These are phyloP conservation scores for Diaporthe ilicicola DNA, from an alignment of 2,329 filamentous ascomycete genomes.

Conservation along the genomic window DNA sequence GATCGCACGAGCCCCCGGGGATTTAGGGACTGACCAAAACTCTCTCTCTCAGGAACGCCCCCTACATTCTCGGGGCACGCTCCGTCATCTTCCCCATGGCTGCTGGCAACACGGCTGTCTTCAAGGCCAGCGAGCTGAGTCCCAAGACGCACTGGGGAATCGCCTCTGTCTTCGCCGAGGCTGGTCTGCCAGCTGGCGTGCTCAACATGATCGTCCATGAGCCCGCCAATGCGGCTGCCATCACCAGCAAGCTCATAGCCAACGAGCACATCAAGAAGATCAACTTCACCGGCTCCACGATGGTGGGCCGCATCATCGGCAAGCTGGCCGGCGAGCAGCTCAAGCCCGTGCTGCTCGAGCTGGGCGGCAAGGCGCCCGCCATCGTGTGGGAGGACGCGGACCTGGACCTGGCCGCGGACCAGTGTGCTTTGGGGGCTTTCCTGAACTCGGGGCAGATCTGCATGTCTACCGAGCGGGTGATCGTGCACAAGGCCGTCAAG, in stretches of 20 bases:
- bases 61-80: constrained; percentile 62
- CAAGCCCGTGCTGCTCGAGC: constrained; percentile 82
- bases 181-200: constrained; percentile 78
- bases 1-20: not conserved
- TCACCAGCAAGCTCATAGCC: constrained; percentile 74
- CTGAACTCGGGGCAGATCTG: constrained; percentile 82
- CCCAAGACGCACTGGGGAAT: constrained; percentile 72
- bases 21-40: not conserved
- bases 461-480: constrained; percentile 83
- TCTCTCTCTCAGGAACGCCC: constrained; percentile 64
- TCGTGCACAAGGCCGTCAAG: constrained; percentile 60
- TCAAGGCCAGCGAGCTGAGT: constrained; percentile 76
- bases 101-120: constrained; percentile 77
- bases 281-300: constrained; percentile 85
- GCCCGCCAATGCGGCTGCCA: constrained; percentile 69
- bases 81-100: constrained; percentile 73
- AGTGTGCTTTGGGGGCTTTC: constrained; percentile 76
- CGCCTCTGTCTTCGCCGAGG: constrained; percentile 71
- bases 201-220: constrained; percentile 76
- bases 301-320: constrained; percentile 77
- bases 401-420: constrained; percentile 72
- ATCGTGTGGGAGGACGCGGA: constrained; percentile 85
- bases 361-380: constrained; percentile 83
- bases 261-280: constrained; percentile 77
- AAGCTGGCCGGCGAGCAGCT: constrained; percentile 74